These are phyloP conservation scores for Styphnolobium japonicum DNA, from an alignment of 306 rosid species.

Conservation along the genomic window DNA sequence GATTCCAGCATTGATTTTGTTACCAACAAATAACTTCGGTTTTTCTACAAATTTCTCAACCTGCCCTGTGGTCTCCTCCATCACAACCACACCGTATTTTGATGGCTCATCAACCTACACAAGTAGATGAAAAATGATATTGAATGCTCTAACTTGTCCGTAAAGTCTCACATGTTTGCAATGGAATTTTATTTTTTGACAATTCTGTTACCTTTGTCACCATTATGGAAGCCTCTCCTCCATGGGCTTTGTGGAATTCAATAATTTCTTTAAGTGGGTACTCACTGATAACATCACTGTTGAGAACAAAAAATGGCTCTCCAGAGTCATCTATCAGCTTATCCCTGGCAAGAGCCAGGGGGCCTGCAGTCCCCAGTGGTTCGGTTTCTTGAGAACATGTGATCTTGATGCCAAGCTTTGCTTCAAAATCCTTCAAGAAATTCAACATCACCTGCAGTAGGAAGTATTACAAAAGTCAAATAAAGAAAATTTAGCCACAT, in stretches of 20 bases:
- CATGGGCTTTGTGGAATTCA: slow-evolving; percentile 84
- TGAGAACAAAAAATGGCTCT: slow-evolving; percentile 95
- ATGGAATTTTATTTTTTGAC: background rate
- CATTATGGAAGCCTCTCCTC: slow-evolving; percentile 99
- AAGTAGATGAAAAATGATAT: slow-evolving; percentile 32
- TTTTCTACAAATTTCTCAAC: slow-evolving; percentile 96
- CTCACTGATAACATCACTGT: slow-evolving; percentile 97
- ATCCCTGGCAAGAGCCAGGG: slow-evolving; percentile 98
- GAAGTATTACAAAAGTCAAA: slow-evolving; percentile 6
- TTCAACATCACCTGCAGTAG: slow-evolving; percentile 86
- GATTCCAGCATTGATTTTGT: slow-evolving; percentile 98
- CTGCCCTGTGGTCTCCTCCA: slow-evolving; percentile 82
- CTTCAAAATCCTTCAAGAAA: slow-evolving; percentile 89
- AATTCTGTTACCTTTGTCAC: slow-evolving; percentile 79
- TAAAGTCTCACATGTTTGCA: background rate
- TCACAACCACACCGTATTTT: slow-evolving; percentile 94
- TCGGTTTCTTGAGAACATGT: slow-evolving; percentile 99
- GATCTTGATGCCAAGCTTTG: slow-evolving; percentile 89
- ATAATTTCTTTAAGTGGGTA: slow-evolving; percentile 94
- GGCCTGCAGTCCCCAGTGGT: slow-evolving; percentile 98
- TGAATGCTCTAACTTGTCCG: background rate
- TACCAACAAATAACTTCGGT: slow-evolving; percentile 95
- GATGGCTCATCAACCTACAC: slow-evolving; percentile 97
- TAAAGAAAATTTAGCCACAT: slow-evolving; percentile 18
- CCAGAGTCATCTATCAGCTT: slow-evolving; percentile 81